Evolutionary conservation across 805 yeast species (phyloP), one percentile per base, ranked within the genome.

Genomic region (Candida chauliodis): DNA sequence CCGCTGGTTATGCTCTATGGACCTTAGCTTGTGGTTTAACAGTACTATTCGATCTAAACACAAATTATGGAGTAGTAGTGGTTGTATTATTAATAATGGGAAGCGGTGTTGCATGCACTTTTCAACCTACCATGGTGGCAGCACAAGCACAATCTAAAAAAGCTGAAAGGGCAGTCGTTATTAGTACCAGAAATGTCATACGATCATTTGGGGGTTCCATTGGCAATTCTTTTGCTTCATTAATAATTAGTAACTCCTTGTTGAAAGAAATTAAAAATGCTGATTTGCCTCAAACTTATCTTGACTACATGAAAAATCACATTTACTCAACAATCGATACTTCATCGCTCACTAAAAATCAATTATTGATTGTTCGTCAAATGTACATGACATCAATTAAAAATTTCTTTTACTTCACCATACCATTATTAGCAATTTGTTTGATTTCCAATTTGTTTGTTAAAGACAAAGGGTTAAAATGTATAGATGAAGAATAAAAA

Each of bases 181-280:
- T 78, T 8, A 66, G 80, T 2, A 63, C 79, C 1, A 63, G 84
- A 51, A 78, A 77, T 47, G 76, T 76, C 17, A 47, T 75, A 33
- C 59, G 84, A 38, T 72, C 79, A 2, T 69, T 79, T 40, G 85
- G 84, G 11, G 81, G 81, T n/a, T 70, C 83, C 1, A 58, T 76
- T 19, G 84, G 84, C 0, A 59, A 78, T 25, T 81, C 83, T 1
- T 55, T 73, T 8, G 52, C 63, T 17, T 63, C 73, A 1, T 55
- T 65, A 11, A 62, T 64, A 21, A 55, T 66, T 14, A 56, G 67
- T 39, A 69, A 66, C 43, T 48, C 66, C 1, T 45, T 67, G 26
- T 38, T 61, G 38, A 43, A 46, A 28, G 49, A 56, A 25, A 49
- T 63, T 17, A 36, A 42, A 4, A 31, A 28, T 8, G n/a, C 29